Base-by-base conservation (phyloP, 179 eudicot genomes). In the Silene noctiflora region DNA sequence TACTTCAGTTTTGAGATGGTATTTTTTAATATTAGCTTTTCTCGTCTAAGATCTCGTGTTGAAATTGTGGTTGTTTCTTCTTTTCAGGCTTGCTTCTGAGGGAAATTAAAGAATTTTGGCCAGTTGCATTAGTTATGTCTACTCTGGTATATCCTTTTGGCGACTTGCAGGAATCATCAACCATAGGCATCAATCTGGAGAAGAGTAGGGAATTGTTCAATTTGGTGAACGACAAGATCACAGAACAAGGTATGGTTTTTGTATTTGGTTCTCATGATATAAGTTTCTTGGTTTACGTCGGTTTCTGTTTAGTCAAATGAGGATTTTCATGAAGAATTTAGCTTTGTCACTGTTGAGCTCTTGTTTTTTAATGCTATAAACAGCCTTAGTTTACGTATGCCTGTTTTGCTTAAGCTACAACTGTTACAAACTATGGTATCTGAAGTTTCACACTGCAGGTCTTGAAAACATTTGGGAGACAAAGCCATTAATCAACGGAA, bases 71-170 rank as follows among this genome's bases (percentile, higher is more conserved):
- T 42, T 20, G 58, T 75, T 13, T 60, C 24, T 61, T 74, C 33
- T 82, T 72, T 53, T 9, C 75, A 91, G 98, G 97, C 62, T 82
- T 89, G 87, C 84, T 95, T 69, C 87, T 95, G 71, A 87, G 92
- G 79, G 96, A 95, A 64, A 95, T 89, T 79, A 92, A 91, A 84
- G 96, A 91, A 69, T 89, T 89, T 76, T 95, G 99, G 99, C 88
- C 84, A 46, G 89, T 86, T 64, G 89, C 97, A 22, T 76, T 95
- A 76, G 77, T 93, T 83, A 85, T 86, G 44, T 88, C 97, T 24
- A 76, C 88, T 33, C 82, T 92, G 61, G 66, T 91, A 19, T 79
- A 86, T 78, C 86, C 88, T 22, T 59, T 80, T 16, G 79, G 60
- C 29, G 76, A 73, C 73, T 80, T 78, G 72, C 67, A 27, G 16